Percentiles rank a stretch among this genome's conserved stretches.
Conservation (phyloP, 176 grass and related monocot genomes). For the Phyllostachys edulis region DNA sequence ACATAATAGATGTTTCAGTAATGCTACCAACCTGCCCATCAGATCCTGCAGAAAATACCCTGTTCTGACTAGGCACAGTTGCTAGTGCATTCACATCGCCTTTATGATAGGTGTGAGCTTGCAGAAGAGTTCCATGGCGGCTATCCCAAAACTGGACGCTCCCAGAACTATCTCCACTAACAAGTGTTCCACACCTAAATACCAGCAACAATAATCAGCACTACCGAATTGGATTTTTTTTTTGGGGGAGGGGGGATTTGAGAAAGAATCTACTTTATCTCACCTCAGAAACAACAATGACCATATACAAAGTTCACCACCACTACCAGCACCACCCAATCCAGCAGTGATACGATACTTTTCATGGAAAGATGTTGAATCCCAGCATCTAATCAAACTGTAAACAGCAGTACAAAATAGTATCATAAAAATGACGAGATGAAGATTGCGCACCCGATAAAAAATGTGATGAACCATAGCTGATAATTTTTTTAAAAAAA, state of each 20-base stretch:
- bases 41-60: constrained; percentile 92
- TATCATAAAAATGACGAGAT: neutral
- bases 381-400: constrained; percentile 94
- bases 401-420: constrained; percentile 9
- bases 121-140: constrained; percentile 82
- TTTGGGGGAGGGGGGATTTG: neutral
- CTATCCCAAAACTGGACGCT: constrained; percentile 96
- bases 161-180: constrained; percentile 93
- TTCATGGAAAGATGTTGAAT: constrained; percentile 77
- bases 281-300: constrained; percentile 82
- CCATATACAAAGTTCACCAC: constrained; percentile 70
- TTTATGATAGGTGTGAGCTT: constrained; percentile 77
- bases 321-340: constrained; percentile 74
- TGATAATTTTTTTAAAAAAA: neutral
- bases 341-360: constrained; percentile 88
- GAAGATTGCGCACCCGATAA: neutral
- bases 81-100: constrained; percentile 84
- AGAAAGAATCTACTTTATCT: neutral
- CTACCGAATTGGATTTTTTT: neutral
- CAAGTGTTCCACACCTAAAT: constrained; percentile 85
- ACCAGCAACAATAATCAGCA: constrained; percentile 42
- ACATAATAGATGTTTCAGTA: constrained; percentile 40
- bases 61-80: constrained; percentile 73
- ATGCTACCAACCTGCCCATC: constrained; percentile 88
- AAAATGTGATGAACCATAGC: neutral